These are phyloP conservation scores for Cutaneotrichosporon dermatis DNA, from an alignment of 1,284 basidiomycete genomes.

Conservation along the genomic window DNA sequence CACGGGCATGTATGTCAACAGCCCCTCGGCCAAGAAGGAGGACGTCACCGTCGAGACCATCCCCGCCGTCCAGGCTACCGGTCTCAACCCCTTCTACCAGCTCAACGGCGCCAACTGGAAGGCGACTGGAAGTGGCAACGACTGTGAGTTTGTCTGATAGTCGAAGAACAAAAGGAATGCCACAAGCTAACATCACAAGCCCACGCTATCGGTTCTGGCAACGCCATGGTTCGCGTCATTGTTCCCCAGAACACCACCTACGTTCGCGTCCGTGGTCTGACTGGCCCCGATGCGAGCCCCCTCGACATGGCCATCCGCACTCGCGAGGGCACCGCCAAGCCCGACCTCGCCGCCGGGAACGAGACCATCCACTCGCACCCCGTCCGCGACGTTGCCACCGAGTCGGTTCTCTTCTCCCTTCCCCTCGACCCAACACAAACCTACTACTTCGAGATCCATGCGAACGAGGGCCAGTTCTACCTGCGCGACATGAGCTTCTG, in stretches of 20 bases:
- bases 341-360: not conserved
- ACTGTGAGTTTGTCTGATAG: not conserved
- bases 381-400: not conserved
- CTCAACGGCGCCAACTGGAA: not conserved
- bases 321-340: not conserved
- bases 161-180: too few relatives aligned
- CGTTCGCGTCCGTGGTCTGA: not conserved
- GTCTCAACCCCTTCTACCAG: not conserved
- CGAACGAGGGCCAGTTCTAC: not conserved
- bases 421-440: slow-evolving; percentile 2
- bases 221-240: not conserved
- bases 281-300: not conserved
- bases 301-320: not conserved
- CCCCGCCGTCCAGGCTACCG: not conserved
- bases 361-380: not conserved
- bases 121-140: not conserved
- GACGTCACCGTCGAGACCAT: not conserved
- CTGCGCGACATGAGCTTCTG: not conserved
- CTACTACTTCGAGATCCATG: not conserved
- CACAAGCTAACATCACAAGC: not conserved
- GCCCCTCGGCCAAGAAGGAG: not conserved
- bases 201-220: not conserved
- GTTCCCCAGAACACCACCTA: slow-evolving; percentile 1
- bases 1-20: slow-evolving; percentile 1
- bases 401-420: not conserved